Base-by-base conservation (phyloP, 345 rosid species). In the Carallia pectinifolia region DNA sequence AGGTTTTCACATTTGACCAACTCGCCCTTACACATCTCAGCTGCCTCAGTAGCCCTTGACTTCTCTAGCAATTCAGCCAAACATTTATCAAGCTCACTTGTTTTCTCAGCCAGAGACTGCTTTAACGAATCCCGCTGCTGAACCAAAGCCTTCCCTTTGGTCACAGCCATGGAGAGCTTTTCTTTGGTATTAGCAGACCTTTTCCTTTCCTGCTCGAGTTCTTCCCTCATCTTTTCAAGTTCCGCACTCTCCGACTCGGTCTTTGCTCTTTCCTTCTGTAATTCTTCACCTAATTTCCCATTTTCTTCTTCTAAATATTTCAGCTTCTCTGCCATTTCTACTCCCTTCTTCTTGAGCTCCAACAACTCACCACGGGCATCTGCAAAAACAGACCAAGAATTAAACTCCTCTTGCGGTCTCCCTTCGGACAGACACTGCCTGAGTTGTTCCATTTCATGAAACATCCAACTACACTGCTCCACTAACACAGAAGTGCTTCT, bases 121-220 rank as follows among this genome's bases (percentile, higher is more conserved):
- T 87, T 91, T 73, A 93, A 81, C 6, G 84, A 87, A 73, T 91
- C 98, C 53, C 97, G 87, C 70, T 85, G 90, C 87, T 93, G 98
- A 79, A 93, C 94, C 85, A 93, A 72, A 36, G 94, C 93, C 81
- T 93, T 93, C 31, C 98, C 98, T 78, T 88, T 93, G 9, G 97
- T 88, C 66, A 93, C 98, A 13, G 98, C 98, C 90, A 93, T 79
- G 80, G 90, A 85, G 71, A 93, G 96, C 82, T 93, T 93, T 80
- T 93, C 98, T 78, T 91, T 93, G 38, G 93, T 84, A 80, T 84
- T 88, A 81, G 84, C 72, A 81, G 83, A 88, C 79, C 89, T 89
- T 36, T 61, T 75, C 88, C 83, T 93, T 79, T 91, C 98, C 75
- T 82, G 94, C 66, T 88, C 96, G 34, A 33, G 34, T 33, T 33